A percentile compares a stretch with the other conserved stretches of the same genome.
phyloP scores from a whole-genome alignment of 2,329 filamentous ascomycete genomes.

The Chrysoporthe cubensis region DNA sequence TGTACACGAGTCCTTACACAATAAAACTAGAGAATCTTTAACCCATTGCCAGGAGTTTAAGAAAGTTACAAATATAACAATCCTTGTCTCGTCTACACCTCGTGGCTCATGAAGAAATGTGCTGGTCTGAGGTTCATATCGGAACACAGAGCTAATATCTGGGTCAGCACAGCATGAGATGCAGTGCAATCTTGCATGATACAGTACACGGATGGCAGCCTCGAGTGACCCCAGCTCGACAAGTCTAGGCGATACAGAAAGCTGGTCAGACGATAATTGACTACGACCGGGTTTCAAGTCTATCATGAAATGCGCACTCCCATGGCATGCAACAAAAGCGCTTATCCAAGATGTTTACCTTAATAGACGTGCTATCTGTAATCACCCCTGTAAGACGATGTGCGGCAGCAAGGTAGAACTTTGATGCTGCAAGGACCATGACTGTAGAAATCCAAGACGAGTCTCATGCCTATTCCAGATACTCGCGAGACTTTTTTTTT shows the following conservation, averaged over 20 bases:
- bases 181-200: background rate
- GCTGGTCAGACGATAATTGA: background rate
- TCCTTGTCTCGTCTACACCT: no score
- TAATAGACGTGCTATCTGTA: background rate
- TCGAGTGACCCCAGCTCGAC: background rate
- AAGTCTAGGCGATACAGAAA: background rate
- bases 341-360: background rate
- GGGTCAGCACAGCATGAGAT: background rate
- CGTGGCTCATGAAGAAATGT: no score
- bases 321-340: background rate
- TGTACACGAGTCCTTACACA: no score
- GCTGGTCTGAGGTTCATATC: no score
- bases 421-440: background rate
- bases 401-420: background rate
- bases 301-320: background rate
- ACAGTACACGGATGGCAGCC: background rate
- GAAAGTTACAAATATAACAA: background rate
- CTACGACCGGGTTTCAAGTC: background rate
- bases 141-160: background rate
- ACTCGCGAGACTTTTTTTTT: background rate
- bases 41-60: no score
- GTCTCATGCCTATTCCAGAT: background rate
- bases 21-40: no score
- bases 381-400: background rate
- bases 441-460: background rate